Percentiles rank a stretch among this genome's conserved stretches.
Evolutionary conservation across 768 basidiomycete species (phyloP).

Genomic region (Hemileccinum rubropunctum): DNA sequence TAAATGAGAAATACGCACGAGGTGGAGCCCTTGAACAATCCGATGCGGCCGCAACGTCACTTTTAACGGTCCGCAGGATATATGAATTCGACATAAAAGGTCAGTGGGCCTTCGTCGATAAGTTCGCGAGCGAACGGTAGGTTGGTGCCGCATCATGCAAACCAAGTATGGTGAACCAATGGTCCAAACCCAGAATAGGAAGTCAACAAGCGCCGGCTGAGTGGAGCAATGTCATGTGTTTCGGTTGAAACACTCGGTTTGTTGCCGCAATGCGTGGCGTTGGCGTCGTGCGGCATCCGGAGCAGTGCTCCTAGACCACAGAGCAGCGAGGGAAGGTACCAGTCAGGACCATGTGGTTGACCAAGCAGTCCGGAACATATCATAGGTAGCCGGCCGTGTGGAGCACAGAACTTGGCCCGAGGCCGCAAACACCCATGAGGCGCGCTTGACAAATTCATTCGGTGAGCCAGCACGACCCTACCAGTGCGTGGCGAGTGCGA

Average conservation of each 20-base stretch:
- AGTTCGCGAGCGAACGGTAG: too few species aligned
- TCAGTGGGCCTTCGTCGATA: too few species aligned
- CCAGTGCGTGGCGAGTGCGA: neutral
- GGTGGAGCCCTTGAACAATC: too few species aligned
- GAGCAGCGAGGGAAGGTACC: neutral
- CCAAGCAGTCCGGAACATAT: neutral
- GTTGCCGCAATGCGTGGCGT: neutral
- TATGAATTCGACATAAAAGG: too few species aligned
- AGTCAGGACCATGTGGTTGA: neutral
- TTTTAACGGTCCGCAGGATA: too few species aligned
- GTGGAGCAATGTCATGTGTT: conserved; percentile 25
- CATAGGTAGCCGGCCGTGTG: conserved; percentile 4
- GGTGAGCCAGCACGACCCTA: neutral
- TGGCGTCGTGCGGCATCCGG: neutral
- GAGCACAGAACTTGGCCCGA: conserved; percentile 6
- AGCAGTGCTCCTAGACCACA: neutral
- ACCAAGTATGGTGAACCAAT: too few species aligned
- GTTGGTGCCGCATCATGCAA: too few species aligned
- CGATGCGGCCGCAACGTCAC: too few species aligned
- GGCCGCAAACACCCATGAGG: conserved; percentile 2
- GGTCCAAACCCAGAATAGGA: too few species aligned
- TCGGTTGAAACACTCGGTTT: conserved; percentile 6
- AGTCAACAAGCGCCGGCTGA: conserved; percentile 9
- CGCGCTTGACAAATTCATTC: neutral
- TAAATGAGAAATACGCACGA: neutral